These are phyloP conservation scores for Phylloporus rhodoxanthus DNA, from an alignment of 768 basidiomycete genomes.

Conservation along the genomic window DNA sequence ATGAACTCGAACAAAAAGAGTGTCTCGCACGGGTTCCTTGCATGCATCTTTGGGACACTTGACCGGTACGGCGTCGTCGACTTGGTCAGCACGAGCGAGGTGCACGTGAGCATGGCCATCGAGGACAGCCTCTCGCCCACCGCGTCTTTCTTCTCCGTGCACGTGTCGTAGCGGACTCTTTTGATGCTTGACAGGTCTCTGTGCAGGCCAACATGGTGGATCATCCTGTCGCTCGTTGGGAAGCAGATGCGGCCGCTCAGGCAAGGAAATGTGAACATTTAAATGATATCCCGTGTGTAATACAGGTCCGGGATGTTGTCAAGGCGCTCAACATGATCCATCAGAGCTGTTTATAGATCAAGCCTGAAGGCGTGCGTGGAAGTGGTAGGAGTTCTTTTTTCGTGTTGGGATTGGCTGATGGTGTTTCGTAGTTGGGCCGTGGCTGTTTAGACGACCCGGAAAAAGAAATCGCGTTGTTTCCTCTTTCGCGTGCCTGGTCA, in stretches of 20 bases:
- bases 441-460: conserved; percentile 15
- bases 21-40: conserved; percentile 94
- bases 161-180: background rate
- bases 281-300: conserved; percentile 98
- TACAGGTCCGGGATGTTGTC: conserved; percentile 74
- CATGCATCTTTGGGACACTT: conserved; percentile 85
- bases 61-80: conserved; percentile 94
- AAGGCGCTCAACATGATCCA: conserved; percentile 96
- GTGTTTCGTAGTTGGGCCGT: conserved; percentile 16
- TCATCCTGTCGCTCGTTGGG: conserved; percentile 98
- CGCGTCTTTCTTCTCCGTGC: conserved; percentile 16
- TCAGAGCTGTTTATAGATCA: conserved; percentile 79
- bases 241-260: conserved; percentile 93
- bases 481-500: background rate
- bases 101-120: conserved; percentile 97
- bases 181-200: conserved; percentile 51
- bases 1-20: conserved; percentile 95
- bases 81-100: conserved; percentile 94
- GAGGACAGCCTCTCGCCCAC: conserved; percentile 49
- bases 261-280: conserved; percentile 92
- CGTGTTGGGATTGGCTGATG: background rate
- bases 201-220: conserved; percentile 84
- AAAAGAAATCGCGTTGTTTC: background rate
- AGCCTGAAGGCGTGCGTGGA: conserved; percentile 20
- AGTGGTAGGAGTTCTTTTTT: conserved; percentile 5